phyloP scores from a whole-genome alignment of 2,329 filamentous ascomycete species.

The Daldinia eschscholtzii region DNA sequence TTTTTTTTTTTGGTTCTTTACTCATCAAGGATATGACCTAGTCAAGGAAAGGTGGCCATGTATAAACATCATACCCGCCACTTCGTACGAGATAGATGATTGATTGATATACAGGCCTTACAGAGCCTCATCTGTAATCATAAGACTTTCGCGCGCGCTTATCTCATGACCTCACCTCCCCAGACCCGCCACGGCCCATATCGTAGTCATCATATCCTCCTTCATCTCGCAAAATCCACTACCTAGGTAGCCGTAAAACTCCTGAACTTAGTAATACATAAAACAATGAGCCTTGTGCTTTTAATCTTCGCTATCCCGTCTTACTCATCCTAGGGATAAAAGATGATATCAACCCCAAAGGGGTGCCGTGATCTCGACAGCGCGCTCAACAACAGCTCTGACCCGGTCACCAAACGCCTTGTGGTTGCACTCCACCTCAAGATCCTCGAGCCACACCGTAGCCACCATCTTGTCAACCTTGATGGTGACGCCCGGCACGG shows the following conservation, averaged over 20 bases:
- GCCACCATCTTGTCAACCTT: slow-evolving; percentile 89
- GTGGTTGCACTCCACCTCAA: slow-evolving; percentile 89
- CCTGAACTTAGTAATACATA: slow-evolving; percentile 13
- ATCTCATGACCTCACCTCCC: slow-evolving; percentile 11
- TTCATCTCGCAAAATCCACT: not conserved
- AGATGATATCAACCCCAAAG: slow-evolving; percentile 66
- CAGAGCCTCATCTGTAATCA: slow-evolving; percentile 18
- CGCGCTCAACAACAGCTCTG: slow-evolving; percentile 88
- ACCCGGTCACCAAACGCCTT: slow-evolving; percentile 86
- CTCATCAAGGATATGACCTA: slow-evolving; percentile 3
- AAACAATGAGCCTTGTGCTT: not conserved
- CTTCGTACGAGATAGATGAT: no score
- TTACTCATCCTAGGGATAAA: not conserved
- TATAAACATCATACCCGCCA: not conserved
- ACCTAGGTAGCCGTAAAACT: not conserved
- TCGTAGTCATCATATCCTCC: not conserved
- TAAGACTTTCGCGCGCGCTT: slow-evolving; percentile 19
- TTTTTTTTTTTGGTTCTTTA: not conserved
- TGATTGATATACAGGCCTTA: not conserved
- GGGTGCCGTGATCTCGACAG: slow-evolving; percentile 86
- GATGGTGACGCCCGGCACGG: slow-evolving; percentile 89
- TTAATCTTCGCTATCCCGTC: slow-evolving; percentile 12
- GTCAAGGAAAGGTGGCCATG: not conserved
- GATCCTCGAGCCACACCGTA: slow-evolving; percentile 89
- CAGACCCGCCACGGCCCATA: slow-evolving; percentile 2